These are phyloP conservation scores for Gossypium stocksii DNA, from an alignment of 345 rosid genomes.

Conservation along the genomic window DNA sequence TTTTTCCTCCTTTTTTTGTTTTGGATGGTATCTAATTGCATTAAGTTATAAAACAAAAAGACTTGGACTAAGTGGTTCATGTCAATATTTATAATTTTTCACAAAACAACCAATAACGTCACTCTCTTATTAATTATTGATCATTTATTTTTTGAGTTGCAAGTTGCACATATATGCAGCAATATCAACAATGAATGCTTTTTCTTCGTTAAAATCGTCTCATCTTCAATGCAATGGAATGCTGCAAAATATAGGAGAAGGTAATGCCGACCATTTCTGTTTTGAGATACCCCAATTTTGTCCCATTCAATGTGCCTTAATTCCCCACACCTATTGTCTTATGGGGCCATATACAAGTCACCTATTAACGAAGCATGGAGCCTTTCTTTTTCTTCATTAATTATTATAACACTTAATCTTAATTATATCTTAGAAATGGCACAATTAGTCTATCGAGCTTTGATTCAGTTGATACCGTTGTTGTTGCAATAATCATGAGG, in stretches of 20 bases:
- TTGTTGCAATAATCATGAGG: too few relatives aligned
- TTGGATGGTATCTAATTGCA: too few relatives aligned
- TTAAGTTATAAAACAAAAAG: too few relatives aligned
- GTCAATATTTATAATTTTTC: too few relatives aligned
- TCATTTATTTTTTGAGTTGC: neutral
- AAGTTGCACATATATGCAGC: neutral
- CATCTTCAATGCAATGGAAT: neutral
- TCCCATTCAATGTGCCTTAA: constrained; percentile 13
- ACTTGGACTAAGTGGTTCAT: too few relatives aligned
- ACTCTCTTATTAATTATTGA: neutral
- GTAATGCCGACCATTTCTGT: neutral
- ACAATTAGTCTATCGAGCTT: too few relatives aligned
- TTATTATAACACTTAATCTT: neutral
- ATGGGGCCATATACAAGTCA: neutral
- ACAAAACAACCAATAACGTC: neutral
- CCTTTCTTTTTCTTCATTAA: neutral
- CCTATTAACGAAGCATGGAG: neutral
- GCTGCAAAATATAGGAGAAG: neutral
- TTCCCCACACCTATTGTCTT: neutral
- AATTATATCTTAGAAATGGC: too few relatives aligned
- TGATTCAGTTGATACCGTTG: too few relatives aligned
- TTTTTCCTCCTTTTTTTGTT: neutral
- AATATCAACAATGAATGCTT: neutral
- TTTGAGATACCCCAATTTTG: neutral
- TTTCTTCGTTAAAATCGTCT: neutral